Base-by-base conservation (phyloP, 257 asterid species). In the Penstemon davidsonii region DNA sequence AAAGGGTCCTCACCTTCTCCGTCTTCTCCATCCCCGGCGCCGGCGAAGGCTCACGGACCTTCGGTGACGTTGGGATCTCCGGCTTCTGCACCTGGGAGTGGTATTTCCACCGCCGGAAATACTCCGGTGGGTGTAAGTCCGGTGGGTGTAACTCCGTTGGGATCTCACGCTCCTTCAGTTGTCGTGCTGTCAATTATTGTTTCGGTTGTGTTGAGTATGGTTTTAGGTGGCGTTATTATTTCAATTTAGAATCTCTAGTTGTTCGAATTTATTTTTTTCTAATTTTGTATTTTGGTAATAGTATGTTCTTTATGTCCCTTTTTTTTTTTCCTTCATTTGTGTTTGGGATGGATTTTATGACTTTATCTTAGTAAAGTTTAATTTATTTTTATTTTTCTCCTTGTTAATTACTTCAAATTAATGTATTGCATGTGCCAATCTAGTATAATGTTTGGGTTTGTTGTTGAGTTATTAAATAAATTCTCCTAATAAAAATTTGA, bases 11-110 rank as follows among this genome's bases (percentile, higher is more conserved):
- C 81, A 10, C 52, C 79, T 0, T 25, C 33, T 25, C 33, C 33
- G 3, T 25, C 33, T 1, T 0, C 52, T 43, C 75, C 69, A 6
- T 11, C 73, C 0, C 76, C 79, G 5, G 18, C 84, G 47, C 81
- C 85, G 8, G 40, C 40, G 0, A 60, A 37, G 0, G 45, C 44
- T 8, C 5, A 15, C 3, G 47, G 66, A 0, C 47, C 64, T 3
- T 19, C 18, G 10, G 18, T 62, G 7, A 49, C 76, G 3, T n/a
- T 51, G 5, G 50, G 42, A n/a, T 0, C 67, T 4, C 49, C 64
- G 54, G 3, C 18, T 13, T 9, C 15, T 12, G 18, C 66, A n/a
- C 68, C 77, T 11, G 53, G 47, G n/a, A 10, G 1, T 8, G 9
- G 51, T 7, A 12, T 9, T 46, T 43, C 53, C 33, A 9, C 43